Percentiles rank a stretch among this genome's conserved stretches.
Evolutionary conservation across 2,329 filamentous ascomycete genomes (phyloP).

Genomic region (Alternaria rosae): DNA sequence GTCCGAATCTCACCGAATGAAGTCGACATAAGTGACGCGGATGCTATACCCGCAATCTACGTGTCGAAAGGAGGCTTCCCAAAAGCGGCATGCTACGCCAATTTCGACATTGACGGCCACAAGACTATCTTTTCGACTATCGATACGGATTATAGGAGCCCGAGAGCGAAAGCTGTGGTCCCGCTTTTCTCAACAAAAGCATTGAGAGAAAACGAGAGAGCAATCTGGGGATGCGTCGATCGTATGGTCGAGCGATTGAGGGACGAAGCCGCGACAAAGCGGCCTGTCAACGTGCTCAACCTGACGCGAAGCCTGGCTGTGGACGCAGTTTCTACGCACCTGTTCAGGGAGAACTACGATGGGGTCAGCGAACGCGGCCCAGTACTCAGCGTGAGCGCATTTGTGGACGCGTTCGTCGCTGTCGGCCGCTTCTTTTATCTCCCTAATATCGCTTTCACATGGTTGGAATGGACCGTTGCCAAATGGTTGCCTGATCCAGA

Average conservation of each 20-base stretch:
- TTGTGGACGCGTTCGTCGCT: slow-evolving; percentile 64
- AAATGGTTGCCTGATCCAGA: slow-evolving; percentile 47
- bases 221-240: slow-evolving; percentile 53
- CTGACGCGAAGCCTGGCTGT: slow-evolving; percentile 59
- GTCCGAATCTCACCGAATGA: slow-evolving; percentile 39
- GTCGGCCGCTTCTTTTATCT: slow-evolving; percentile 64
- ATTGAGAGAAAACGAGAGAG: slow-evolving; percentile 50
- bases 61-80: slow-evolving; percentile 60
- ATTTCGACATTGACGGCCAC: slow-evolving; percentile 66
- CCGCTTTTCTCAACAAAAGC: slow-evolving; percentile 59
- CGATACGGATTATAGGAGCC: slow-evolving; percentile 51
- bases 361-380: slow-evolving; percentile 51
- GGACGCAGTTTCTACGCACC: slow-evolving; percentile 62
- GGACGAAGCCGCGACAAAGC: slow-evolving; percentile 37
- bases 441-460: slow-evolving; percentile 52
- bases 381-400: slow-evolving; percentile 53
- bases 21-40: slow-evolving; percentile 38
- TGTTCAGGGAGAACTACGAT: slow-evolving; percentile 62
- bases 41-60: slow-evolving; percentile 60
- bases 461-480: slow-evolving; percentile 48
- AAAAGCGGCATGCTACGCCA: slow-evolving; percentile 61
- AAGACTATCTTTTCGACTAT: slow-evolving; percentile 62
- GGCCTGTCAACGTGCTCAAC: slow-evolving; percentile 59
- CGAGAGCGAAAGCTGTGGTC: slow-evolving; percentile 59
- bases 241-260: slow-evolving; percentile 53